phyloP scores from a whole-genome alignment of 176 grass and related monocot genomes.

The Phragmites australis region DNA sequence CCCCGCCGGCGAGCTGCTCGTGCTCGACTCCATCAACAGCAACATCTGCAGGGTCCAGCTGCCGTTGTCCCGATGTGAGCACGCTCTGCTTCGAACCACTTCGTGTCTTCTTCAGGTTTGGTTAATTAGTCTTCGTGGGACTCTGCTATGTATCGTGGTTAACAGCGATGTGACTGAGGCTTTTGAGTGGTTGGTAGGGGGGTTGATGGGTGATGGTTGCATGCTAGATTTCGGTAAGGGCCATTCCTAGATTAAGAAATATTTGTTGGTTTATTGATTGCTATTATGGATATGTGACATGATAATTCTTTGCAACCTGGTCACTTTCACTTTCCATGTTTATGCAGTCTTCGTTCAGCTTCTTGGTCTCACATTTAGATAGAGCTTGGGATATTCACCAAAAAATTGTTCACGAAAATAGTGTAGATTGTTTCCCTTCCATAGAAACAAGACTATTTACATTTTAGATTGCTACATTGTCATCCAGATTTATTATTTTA shows the following conservation, averaged over 20 bases:
- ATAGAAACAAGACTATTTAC: not conserved
- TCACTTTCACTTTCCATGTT: constrained; percentile 28
- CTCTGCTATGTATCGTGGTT: constrained; percentile 27
- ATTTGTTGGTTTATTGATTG: constrained; percentile 29
- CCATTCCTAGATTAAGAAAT: constrained; percentile 35
- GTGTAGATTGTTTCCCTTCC: not conserved
- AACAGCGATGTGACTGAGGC: not conserved
- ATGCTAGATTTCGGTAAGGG: constrained; percentile 7
- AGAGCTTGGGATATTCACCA: not conserved
- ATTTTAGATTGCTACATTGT: not conserved
- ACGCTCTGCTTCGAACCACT: constrained; percentile 18
- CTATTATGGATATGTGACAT: constrained; percentile 14
- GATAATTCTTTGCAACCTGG: constrained; percentile 4
- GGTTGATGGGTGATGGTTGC: constrained; percentile 22
- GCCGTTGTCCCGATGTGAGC: constrained; percentile 85
- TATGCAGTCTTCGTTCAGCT: not conserved
- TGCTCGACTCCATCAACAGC: constrained; percentile 98
- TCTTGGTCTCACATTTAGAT: not conserved
- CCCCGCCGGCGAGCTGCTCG: constrained; percentile 73
- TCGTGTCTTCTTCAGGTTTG: constrained; percentile 26
- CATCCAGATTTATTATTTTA: not conserved
- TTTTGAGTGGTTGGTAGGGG: constrained; percentile 8
- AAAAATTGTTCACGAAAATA: not conserved
- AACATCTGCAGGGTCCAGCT: constrained; percentile 83
- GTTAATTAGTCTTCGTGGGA: constrained; percentile 36